Evolutionary conservation across 192 early-diverging fungal species (phyloP), one percentile per base, ranked within the genome.

Genomic region (Coemansia sp.): DNA sequence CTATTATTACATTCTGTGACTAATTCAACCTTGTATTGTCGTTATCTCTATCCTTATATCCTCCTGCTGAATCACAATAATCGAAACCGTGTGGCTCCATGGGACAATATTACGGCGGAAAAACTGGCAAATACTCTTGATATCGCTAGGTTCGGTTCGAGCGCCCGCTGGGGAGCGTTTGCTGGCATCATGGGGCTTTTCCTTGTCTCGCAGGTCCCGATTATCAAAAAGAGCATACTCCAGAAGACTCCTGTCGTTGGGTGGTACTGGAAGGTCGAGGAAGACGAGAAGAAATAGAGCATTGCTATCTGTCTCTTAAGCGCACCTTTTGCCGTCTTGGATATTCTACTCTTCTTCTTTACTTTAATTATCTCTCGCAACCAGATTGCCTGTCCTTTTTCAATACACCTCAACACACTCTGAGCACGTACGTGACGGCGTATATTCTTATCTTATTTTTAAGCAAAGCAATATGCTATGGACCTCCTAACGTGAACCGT

Each of bases 241-340:
- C 79, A 82, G 56, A 82, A 76, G 54, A 68, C 70, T 0, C 79
- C 79, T 38, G 7, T 71, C 32, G 56, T 82, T n/a, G 79, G 79
- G 19, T 82, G 79, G 79, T 82, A 82, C 79, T 82, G 79, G 79
- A 82, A 82, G 65, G 79, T 82, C 58, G 79, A 82, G 40, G 78
- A 81, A 65, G 45, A 45, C 39, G 38, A 63, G 10, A 75, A 75
- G 53, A 70, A 80, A 51, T 45, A 54, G 51, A 54, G 11, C 7
- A 54, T 54, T 22, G 51, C 51, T n/a, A 7, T 17, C 48, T 50
- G 13, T n/a, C 17, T 50, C 48, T n/a, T 50, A 17, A 32, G 32
- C 32, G 32, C 32, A 32, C 32, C 4, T 32, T 32, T 32, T 32
- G 32, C 2, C 32, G 32, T 32, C 16, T n/a, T 14, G 44, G 13